Evolutionary conservation across 345 rosid species (phyloP), one percentile per base, ranked within the genome.

Genomic region (Eucalyptus polyanthemos): DNA sequence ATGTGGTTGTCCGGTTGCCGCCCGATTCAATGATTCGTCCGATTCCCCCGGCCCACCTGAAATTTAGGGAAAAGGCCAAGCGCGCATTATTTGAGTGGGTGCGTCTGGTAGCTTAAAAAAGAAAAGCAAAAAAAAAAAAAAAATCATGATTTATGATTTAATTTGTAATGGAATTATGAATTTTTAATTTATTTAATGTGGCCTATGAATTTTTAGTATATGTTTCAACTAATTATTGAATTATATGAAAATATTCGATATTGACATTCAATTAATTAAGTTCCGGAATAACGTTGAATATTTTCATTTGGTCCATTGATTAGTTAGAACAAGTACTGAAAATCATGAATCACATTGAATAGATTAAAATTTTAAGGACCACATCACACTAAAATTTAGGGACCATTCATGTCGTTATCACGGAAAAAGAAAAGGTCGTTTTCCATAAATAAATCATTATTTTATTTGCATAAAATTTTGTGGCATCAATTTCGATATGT

Each of bases 321-420:
- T 56, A 24, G 12, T 24, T 56, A 9, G 3, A 22, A 10, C 2
- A 10, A 2, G 29, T 9, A 9, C 0, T 0, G 0, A 56, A 24
- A 56, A 56, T 56, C 3, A 24, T 56, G 62, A 24, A 56, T 0
- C 3, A 56, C 1, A 24, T 56, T 4, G 29, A 22, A 56, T 56
- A 53, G 5, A 53, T 53, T 53, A 53, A 53, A 53, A 8, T 1
- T 1, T 53, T 8, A 53, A 19, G 1, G 0, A 53, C 24, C 5
- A 8, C 58, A 56, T 56, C 29, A 56, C 0, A 24, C 12, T 56
- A 56, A 56, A 56, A 24, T 56, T 56, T 10, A 56, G 3, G 62
- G 27, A 24, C 3, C 6, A 56, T 56, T 56, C 13, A 9, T 24
- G 3, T 10, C 0, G 6, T 56, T 56, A 56, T 56, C 62, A 9